Evolutionary conservation across 805 yeast species (phyloP), one percentile per base, ranked within the genome.

Genomic region (Candida awuae): DNA sequence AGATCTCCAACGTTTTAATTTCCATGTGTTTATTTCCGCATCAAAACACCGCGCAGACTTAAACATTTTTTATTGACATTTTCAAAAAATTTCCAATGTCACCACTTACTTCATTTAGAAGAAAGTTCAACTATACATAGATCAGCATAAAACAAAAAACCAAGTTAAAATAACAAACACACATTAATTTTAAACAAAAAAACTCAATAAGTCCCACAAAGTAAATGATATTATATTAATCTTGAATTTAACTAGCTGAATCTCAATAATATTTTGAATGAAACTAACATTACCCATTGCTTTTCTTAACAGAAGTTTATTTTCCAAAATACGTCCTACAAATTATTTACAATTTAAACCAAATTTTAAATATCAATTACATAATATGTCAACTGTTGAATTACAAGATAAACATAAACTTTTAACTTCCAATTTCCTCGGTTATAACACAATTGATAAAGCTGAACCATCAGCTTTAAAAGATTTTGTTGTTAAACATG

Each of bases 381-480:
- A 25, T 16, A 13, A 4, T 12, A 41, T 41, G 40, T 21, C 45
- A 10, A 35, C 39, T 21, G 35, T 37, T 14, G 27, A 34, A 38
- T 45, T 42, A 34, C 14, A 17, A 8, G 47, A 51, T 15, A 44
- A 46, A 30, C 63, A 58, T 34, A 45, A 52, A 36, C 48, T 57
- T 6, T 65, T 88, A 50, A 79, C 96, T 22, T 42, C 71, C 28
- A 83, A 87, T 63, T 92, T 88, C 65, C 61, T 75, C 41, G 98
- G 98, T 41, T 70, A 80, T 42, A 85, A 88, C 61, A 72, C 92
- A 28, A 68, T 86, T 32, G 81, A 75, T 29, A 68, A 59, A 18
- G 95, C 95, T 17, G 86, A 84, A 52, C 81, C 84, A n/a, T 71
- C 84, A 23, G 68, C 68, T 25, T 77, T 90, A 38, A 83, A 83